phyloP scores from a whole-genome alignment of 176 grass and related monocot species.

The Triticum timopheevii region DNA sequence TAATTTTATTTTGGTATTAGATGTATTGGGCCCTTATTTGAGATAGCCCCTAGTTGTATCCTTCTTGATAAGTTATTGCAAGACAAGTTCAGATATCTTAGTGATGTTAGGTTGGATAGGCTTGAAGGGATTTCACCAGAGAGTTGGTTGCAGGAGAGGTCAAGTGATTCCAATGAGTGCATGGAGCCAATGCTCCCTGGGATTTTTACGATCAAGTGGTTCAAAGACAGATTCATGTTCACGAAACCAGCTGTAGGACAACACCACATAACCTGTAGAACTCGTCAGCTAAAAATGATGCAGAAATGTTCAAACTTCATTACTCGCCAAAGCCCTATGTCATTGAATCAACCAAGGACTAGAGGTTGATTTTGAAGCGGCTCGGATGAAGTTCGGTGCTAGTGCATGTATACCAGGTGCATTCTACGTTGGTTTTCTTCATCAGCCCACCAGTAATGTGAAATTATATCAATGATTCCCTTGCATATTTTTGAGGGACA shows the following conservation, averaged over 20 bases:
- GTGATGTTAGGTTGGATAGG: background rate
- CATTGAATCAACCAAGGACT: too few relatives aligned
- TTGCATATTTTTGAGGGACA: too few relatives aligned
- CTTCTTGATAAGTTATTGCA: slow-evolving; percentile 34
- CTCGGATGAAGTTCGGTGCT: too few relatives aligned
- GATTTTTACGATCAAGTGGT: slow-evolving; percentile 9
- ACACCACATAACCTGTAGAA: too few relatives aligned
- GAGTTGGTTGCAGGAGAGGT: slow-evolving; percentile 36
- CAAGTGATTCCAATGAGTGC: slow-evolving; percentile 24
- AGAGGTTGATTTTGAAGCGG: too few relatives aligned
- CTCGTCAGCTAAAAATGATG: too few relatives aligned
- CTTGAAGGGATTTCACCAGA: slow-evolving; percentile 25
- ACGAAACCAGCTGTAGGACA: background rate
- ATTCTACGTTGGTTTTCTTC: too few relatives aligned
- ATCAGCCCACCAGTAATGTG: too few relatives aligned
- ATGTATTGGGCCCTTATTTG: background rate
- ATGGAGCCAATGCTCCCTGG: slow-evolving; percentile 1
- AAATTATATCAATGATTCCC: too few relatives aligned
- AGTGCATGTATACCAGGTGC: too few relatives aligned
- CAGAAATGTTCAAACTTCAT: too few relatives aligned
- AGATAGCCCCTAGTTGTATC: slow-evolving; percentile 5
- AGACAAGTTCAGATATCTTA: slow-evolving; percentile 21
- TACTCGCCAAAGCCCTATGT: too few relatives aligned
- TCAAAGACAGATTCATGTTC: slow-evolving; percentile 32
- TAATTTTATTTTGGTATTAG: background rate